phyloP scores from a whole-genome alignment of 2,329 filamentous ascomycete species.

The Hypomyces perniciosus region DNA sequence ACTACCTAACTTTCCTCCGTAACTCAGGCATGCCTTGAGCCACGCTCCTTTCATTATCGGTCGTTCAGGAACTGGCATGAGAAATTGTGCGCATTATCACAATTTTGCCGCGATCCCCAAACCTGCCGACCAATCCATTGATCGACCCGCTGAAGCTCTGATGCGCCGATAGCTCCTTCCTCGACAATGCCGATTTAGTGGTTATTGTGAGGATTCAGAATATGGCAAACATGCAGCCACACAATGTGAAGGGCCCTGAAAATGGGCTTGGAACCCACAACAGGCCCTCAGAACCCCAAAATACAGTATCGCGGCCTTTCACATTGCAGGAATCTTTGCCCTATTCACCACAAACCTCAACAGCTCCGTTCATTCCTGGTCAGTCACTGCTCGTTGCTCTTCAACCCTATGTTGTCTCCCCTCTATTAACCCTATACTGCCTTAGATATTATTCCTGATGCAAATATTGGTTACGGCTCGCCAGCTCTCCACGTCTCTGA shows the following conservation, averaged over 20 bases:
- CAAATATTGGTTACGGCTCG: conserved; percentile 52
- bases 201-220: conserved; percentile 23
- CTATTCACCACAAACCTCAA: conserved; percentile 76
- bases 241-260: conserved; percentile 25
- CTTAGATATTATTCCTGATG: conserved; percentile 60
- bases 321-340: conserved; percentile 70
- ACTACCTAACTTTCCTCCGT: conserved; percentile 2
- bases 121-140: not conserved
- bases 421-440: not conserved
- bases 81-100: not conserved
- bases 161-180: conserved; percentile 16
- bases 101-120: not conserved
- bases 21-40: conserved; percentile 6
- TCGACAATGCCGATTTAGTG: conserved; percentile 26
- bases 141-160: conserved; percentile 9
- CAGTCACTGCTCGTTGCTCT: conserved; percentile 19
- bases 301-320: conserved; percentile 41
- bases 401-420: not conserved
- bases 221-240: conserved; percentile 27
- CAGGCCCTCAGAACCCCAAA: conserved; percentile 19
- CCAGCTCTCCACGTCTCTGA: conserved; percentile 45
- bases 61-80: not conserved
- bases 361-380: conserved; percentile 74
- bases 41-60: not conserved
- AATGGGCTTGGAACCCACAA: conserved; percentile 29